Conservation (phyloP, 108 stramenopile genomes). For the Nitzschia sp. region DNA sequence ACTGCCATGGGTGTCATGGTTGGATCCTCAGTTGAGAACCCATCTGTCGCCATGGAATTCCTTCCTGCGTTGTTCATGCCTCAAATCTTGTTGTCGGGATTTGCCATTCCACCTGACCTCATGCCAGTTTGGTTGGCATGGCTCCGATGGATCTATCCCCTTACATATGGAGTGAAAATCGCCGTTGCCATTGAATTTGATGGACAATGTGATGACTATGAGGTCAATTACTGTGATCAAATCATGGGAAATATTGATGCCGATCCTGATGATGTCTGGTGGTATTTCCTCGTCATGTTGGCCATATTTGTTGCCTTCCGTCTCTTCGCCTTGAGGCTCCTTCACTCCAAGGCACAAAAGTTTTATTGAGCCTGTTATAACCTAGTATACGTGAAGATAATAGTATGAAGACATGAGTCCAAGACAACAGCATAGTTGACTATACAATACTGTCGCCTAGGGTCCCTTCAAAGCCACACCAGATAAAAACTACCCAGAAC, state of each 20-base stretch:
- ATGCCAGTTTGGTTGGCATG: slow-evolving; percentile 57
- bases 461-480: no score
- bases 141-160: slow-evolving; percentile 73
- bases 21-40: slow-evolving; percentile 53
- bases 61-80: slow-evolving; percentile 70
- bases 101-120: slow-evolving; percentile 47
- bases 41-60: slow-evolving; percentile 56
- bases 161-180: slow-evolving; percentile 55
- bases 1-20: slow-evolving; percentile 56
- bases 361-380: slow-evolving; percentile 25
- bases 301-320: slow-evolving; percentile 64
- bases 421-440: no score
- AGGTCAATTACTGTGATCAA: slow-evolving; percentile 37
- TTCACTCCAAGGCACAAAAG: slow-evolving; percentile 67
- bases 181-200: slow-evolving; percentile 59
- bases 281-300: slow-evolving; percentile 59
- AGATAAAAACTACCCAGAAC: no score
- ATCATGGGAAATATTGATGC: slow-evolving; percentile 41
- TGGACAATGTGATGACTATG: slow-evolving; percentile 30
- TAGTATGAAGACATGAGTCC: no score
- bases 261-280: slow-evolving; percentile 44
- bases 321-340: slow-evolving; percentile 27
- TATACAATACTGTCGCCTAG: no score
- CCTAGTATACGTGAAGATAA: no score
- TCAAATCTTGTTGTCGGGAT: slow-evolving; percentile 75